Conservation (phyloP, 352 stramenopile species). For the Heterotrichella gracilis region DNA sequence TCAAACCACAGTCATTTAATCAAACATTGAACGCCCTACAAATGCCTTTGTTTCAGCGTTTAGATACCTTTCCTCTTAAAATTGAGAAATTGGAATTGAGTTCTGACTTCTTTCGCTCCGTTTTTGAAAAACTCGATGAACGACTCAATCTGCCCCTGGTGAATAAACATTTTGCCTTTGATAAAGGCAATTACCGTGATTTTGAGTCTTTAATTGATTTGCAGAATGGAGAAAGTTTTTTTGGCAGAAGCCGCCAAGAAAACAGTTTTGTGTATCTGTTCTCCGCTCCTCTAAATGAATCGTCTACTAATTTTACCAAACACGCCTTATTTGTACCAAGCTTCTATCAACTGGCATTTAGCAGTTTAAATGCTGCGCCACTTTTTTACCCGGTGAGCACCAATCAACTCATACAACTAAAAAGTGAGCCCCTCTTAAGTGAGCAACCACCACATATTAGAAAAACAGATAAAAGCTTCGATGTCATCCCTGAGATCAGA, state of each 20-base stretch:
- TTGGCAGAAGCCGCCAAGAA: not conserved
- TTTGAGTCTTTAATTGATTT: not conserved
- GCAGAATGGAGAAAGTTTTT: not conserved
- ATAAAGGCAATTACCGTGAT: not conserved
- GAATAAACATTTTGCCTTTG: not conserved
- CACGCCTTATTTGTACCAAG: not conserved
- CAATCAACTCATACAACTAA: not conserved
- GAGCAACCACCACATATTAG: not conserved
- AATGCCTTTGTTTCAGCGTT: not conserved
- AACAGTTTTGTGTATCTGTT: not conserved
- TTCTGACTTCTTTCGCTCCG: not conserved
- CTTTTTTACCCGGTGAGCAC: not conserved
- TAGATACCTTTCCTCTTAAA: not conserved
- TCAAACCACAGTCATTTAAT: not conserved
- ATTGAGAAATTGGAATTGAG: not conserved
- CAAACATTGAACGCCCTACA: not conserved
- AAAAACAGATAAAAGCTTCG: not conserved
- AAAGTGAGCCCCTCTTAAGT: not conserved
- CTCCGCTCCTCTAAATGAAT: not conserved
- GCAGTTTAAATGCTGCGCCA: not conserved
- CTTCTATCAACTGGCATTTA: not conserved
- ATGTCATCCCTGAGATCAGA: not conserved
- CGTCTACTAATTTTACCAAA: not conserved
- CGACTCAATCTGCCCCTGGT: not conserved
- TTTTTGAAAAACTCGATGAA: not conserved